phyloP scores from a whole-genome alignment of 2,329 filamentous ascomycete species.

The Fusarium hainanense region DNA sequence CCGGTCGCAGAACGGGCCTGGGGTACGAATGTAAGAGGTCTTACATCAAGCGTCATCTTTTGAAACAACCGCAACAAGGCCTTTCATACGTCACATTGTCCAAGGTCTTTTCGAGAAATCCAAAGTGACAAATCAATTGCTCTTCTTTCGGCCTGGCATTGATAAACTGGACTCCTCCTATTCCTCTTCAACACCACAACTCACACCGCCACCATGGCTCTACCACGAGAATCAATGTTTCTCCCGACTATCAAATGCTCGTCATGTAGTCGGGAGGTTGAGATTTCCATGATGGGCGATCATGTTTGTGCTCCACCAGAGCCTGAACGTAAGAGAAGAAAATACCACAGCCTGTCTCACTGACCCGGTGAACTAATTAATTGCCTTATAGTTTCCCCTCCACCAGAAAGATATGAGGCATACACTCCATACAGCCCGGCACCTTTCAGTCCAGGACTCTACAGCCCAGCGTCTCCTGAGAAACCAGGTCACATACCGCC shows the following conservation, averaged over 20 bases:
- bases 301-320: slow-evolving; percentile 74
- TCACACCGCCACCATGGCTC: slow-evolving; percentile 55
- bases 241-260: slow-evolving; percentile 91
- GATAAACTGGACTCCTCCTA: background rate
- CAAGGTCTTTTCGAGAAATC: slow-evolving; percentile 9
- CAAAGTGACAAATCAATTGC: slow-evolving; percentile 14
- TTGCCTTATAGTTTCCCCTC: slow-evolving; percentile 52
- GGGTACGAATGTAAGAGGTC: slow-evolving; percentile 43
- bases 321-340: slow-evolving; percentile 58
- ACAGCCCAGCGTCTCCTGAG: slow-evolving; percentile 38
- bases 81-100: slow-evolving; percentile 2
- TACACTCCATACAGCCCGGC: slow-evolving; percentile 43
- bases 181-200: background rate
- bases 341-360: slow-evolving; percentile 3
- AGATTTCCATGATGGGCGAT: slow-evolving; percentile 87
- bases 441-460: slow-evolving; percentile 16
- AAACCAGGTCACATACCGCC: slow-evolving; percentile 58
- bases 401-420: slow-evolving; percentile 48
- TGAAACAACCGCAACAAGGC: slow-evolving; percentile 27
- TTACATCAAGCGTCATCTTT: slow-evolving; percentile 26
- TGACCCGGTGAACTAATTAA: slow-evolving; percentile 15
- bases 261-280: slow-evolving; percentile 78
- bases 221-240: slow-evolving; percentile 72
- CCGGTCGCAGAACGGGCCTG: slow-evolving; percentile 45
- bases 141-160: slow-evolving; percentile 6